Conservation (phyloP, 208 protist species). For the Wallacemonas sp. region DNA sequence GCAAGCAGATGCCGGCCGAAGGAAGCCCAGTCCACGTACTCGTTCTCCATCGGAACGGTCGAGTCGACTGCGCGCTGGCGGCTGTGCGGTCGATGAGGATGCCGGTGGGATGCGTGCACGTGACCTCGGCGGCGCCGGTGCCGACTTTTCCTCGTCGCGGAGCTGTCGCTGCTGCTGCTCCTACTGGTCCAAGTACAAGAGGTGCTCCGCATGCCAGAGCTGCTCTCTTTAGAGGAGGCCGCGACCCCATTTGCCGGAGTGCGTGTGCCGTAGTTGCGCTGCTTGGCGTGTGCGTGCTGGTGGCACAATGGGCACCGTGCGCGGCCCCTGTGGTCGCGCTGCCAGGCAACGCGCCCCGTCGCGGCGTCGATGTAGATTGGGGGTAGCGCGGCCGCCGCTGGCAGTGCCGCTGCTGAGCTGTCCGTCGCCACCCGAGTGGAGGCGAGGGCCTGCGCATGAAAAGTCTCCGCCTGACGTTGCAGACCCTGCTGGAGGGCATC, state of each 20-base stretch:
- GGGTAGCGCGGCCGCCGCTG: neutral
- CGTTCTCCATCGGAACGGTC: neutral
- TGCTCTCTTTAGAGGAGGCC: no score
- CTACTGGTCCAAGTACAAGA: no score
- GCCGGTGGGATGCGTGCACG: no score
- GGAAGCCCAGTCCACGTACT: conserved; percentile 3
- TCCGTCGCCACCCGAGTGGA: neutral
- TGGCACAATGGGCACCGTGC: conserved; percentile 11
- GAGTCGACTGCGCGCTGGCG: neutral
- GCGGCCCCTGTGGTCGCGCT: neutral
- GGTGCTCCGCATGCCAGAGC: no score
- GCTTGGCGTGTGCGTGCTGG: neutral
- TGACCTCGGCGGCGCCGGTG: neutral
- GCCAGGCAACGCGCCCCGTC: conserved; percentile 4
- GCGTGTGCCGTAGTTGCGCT: no score
- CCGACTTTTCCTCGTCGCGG: neutral
- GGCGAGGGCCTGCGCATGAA: conserved; percentile 6
- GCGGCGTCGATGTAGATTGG: neutral
- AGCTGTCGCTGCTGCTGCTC: no score
- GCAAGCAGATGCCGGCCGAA: conserved; percentile 2
- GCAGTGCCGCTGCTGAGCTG: neutral
- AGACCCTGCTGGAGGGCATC: conserved; percentile 25
- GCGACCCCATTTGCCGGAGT: no score
- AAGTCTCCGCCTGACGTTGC: conserved; percentile 25
- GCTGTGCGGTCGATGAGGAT: neutral